Conservation (phyloP, 345 rosid genomes). For the Acer negundo region DNA sequence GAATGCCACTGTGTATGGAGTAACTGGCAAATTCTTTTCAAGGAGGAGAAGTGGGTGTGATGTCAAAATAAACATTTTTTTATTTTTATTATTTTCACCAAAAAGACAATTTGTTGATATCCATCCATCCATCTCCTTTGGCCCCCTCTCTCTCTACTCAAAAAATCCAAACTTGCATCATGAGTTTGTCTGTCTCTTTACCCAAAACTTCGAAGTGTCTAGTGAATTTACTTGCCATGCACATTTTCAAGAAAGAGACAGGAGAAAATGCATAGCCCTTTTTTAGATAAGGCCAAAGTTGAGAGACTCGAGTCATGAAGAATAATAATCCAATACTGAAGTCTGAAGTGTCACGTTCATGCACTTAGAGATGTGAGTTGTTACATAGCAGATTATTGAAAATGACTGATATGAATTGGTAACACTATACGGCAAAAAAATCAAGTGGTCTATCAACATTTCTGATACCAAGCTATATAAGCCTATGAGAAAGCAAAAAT, state of each 20-base stretch:
- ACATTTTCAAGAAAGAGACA: slow-evolving; percentile 12
- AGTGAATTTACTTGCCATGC: slow-evolving; percentile 1
- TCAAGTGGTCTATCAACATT: neutral
- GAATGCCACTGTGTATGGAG: too few relatives aligned
- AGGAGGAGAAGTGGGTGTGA: too few relatives aligned
- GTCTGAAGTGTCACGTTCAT: slow-evolving; percentile 24
- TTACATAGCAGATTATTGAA: slow-evolving; percentile 22
- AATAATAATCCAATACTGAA: slow-evolving; percentile 21
- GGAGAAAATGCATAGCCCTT: slow-evolving; percentile 4
- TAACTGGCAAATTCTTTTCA: too few relatives aligned
- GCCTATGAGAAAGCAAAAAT: neutral
- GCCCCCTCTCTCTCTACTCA: too few relatives aligned
- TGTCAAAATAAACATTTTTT: too few relatives aligned
- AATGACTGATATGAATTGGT: slow-evolving; percentile 18
- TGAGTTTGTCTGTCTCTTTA: slow-evolving; percentile 3
- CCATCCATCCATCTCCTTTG: too few relatives aligned
- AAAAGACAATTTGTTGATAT: too few relatives aligned
- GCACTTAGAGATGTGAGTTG: slow-evolving; percentile 19
- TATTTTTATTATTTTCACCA: too few relatives aligned
- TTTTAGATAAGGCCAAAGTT: slow-evolving; percentile 23
- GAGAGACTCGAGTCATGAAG: neutral
- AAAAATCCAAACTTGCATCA: slow-evolving; percentile 18
- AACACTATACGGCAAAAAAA: neutral
- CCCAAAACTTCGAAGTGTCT: neutral
- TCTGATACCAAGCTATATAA: too few relatives aligned